Conservation (phyloP, 768 basidiomycete genomes). For the Leccinum subgranulosum region DNA sequence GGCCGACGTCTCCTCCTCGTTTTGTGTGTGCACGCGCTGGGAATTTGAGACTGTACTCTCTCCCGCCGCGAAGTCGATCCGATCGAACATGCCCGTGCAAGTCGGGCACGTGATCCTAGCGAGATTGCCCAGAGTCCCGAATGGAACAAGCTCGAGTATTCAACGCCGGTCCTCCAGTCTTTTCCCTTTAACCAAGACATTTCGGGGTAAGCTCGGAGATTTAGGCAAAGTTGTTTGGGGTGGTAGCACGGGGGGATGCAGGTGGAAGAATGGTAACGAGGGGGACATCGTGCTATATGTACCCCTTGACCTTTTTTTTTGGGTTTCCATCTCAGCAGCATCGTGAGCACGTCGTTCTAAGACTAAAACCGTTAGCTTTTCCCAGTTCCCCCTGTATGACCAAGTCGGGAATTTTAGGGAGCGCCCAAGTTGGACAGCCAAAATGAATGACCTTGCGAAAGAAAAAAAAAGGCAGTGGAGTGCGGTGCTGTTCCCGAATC, state of each 20-base stretch:
- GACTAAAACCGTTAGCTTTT: neutral
- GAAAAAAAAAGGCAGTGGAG: conserved; percentile 2
- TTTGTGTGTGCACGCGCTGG: neutral
- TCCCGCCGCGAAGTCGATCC: conserved; percentile 4
- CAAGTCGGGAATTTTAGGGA: conserved; percentile 6
- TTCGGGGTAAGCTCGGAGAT: neutral
- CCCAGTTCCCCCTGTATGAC: neutral
- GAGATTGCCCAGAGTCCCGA: conserved; percentile 35
- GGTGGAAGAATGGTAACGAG: neutral
- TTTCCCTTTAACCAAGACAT: conserved; percentile 33
- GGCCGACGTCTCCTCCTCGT: conserved; percentile 3
- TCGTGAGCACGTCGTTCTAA: conserved; percentile 4
- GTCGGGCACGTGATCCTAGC: conserved; percentile 1
- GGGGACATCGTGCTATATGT: conserved; percentile 22
- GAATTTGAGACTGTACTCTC: neutral
- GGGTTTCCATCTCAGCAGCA: conserved; percentile 18
- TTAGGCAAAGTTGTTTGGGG: neutral
- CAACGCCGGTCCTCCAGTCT: conserved; percentile 28
- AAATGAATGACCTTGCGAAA: conserved; percentile 8
- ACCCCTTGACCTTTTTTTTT: conserved; percentile 2
- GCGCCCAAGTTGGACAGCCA: neutral
- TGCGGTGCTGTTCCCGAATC: conserved; percentile 4
- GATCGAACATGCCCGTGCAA: conserved; percentile 7
- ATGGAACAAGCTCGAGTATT: conserved; percentile 35
- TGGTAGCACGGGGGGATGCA: neutral